phyloP scores from a whole-genome alignment of 1,284 basidiomycete species.

The Ustilago lituana region DNA sequence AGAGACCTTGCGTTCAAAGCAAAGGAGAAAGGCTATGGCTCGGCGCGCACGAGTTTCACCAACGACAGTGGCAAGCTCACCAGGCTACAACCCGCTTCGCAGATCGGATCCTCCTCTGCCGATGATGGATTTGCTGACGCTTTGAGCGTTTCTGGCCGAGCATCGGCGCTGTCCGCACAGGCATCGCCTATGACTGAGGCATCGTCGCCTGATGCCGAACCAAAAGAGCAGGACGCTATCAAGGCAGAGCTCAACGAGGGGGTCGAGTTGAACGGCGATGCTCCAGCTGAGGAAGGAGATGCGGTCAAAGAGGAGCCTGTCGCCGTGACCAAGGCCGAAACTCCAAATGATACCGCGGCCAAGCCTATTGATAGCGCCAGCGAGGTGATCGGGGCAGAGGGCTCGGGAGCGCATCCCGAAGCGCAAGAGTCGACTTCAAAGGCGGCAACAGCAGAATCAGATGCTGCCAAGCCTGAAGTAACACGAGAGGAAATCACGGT shows the following conservation, averaged over 20 bases:
- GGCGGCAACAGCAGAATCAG: background rate
- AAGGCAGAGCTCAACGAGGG: too few relatives aligned
- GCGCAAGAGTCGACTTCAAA: too few relatives aligned
- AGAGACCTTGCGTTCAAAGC: conserved; percentile 45
- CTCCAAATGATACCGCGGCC: too few relatives aligned
- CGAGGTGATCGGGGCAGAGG: too few relatives aligned
- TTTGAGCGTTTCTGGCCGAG: background rate
- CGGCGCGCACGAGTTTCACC: conserved; percentile 22
- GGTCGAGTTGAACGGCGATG: too few relatives aligned
- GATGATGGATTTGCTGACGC: conserved; percentile 4
- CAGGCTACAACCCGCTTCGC: conserved; percentile 8
- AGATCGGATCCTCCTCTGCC: conserved; percentile 9
- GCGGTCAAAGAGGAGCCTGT: conserved; percentile 7
- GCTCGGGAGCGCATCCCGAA: too few relatives aligned
- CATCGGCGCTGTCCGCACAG: background rate
- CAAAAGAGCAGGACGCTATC: conserved; percentile 1
- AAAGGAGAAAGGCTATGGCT: conserved; percentile 39
- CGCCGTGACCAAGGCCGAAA: too few relatives aligned
- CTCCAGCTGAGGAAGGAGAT: too few relatives aligned
- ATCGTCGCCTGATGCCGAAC: background rate
- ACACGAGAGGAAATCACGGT: too few relatives aligned
- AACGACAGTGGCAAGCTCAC: background rate
- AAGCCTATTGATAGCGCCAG: background rate
- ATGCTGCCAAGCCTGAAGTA: background rate
- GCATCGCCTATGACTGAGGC: background rate